A percentile compares a stretch with the other conserved stretches of the same genome.
Conservation (phyloP, 2,329 filamentous ascomycete genomes). For the Chaetomiaceae sp. region DNA sequence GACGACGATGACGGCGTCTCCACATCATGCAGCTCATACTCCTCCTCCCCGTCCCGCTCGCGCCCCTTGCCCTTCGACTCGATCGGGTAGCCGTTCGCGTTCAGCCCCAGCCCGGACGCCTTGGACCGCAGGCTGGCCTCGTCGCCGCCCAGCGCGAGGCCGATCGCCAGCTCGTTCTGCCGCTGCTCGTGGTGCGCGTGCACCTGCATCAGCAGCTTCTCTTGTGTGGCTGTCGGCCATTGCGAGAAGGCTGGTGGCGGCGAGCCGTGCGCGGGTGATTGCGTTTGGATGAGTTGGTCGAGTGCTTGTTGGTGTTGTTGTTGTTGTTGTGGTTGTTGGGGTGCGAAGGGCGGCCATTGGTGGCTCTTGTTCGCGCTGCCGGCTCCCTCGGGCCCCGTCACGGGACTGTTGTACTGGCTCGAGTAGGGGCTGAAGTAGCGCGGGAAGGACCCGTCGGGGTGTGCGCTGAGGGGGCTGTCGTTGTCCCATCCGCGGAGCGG, state of each 20-base stretch:
- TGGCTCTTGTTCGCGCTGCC: no score
- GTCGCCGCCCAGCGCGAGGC: constrained; percentile 39
- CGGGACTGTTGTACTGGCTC: constrained; percentile 54
- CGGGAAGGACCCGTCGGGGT: constrained; percentile 28
- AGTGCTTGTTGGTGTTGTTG: no score
- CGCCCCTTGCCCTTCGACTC: constrained; percentile 36
- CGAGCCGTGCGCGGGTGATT: constrained; percentile 2
- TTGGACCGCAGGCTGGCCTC: constrained; percentile 29
- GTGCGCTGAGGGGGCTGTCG: constrained; percentile 44
- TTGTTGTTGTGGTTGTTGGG: no score
- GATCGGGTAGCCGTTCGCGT: constrained; percentile 23
- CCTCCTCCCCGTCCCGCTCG: no score
- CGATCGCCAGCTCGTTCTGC: constrained; percentile 31
- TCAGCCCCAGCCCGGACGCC: constrained; percentile 27
- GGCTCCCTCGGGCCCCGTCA: constrained; percentile 34
- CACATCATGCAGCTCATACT: constrained; percentile 46
- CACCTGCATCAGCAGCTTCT: constrained; percentile 27
- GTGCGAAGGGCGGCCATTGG: constrained; percentile 19
- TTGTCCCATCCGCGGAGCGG: constrained; percentile 45
- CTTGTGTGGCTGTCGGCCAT: constrained; percentile 24
- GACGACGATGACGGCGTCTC: constrained; percentile 30
- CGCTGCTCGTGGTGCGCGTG: constrained; percentile 23
- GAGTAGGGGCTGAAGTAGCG: constrained; percentile 55
- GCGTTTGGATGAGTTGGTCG: constrained; percentile 19
- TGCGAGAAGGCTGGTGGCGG: constrained; percentile 7